These are phyloP conservation scores for Chaetomium fimeti DNA, from an alignment of 495 filamentous ascomycete genomes.

Conservation along the genomic window DNA sequence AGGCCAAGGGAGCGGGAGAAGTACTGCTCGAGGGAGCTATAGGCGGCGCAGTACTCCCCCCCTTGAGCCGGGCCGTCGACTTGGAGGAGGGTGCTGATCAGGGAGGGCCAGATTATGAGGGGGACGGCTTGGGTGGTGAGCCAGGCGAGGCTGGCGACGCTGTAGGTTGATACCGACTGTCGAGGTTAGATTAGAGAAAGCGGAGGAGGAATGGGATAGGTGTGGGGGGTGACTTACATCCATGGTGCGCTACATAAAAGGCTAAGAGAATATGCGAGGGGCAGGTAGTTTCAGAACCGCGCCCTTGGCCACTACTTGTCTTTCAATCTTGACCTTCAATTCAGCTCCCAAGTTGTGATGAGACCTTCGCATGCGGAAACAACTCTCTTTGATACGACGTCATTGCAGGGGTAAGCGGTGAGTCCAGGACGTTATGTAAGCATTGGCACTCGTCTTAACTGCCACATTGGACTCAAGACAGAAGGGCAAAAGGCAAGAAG, in stretches of 20 bases:
- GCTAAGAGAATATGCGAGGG: too few relatives aligned
- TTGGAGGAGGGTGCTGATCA: constrained; percentile 56
- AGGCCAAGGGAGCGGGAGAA: constrained; percentile 69
- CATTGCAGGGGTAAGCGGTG: too few relatives aligned
- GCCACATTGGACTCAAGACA: too few relatives aligned
- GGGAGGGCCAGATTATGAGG: constrained; percentile 61
- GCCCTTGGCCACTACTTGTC: too few relatives aligned
- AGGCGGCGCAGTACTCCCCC: not conserved
- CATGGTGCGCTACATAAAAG: constrained; percentile 10
- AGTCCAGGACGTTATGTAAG: too few relatives aligned
- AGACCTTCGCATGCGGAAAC: too few relatives aligned
- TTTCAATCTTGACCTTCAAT: too few relatives aligned
- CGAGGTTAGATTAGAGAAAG: constrained; percentile 5
- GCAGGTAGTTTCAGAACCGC: too few relatives aligned
- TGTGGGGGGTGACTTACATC: constrained; percentile 11
- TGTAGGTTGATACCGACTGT: constrained; percentile 67
- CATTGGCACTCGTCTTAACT: too few relatives aligned
- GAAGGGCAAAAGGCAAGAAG: too few relatives aligned
- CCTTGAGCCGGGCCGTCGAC: constrained; percentile 36
- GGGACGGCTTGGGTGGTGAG: constrained; percentile 64
- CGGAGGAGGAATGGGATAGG: not conserved
- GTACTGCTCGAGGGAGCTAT: constrained; percentile 66
- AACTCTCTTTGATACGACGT: too few relatives aligned
- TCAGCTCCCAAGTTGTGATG: too few relatives aligned
- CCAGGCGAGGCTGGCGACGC: constrained; percentile 65